Evolutionary conservation across 441 rosid species (phyloP).

Genomic region (Sinapis alba): DNA sequence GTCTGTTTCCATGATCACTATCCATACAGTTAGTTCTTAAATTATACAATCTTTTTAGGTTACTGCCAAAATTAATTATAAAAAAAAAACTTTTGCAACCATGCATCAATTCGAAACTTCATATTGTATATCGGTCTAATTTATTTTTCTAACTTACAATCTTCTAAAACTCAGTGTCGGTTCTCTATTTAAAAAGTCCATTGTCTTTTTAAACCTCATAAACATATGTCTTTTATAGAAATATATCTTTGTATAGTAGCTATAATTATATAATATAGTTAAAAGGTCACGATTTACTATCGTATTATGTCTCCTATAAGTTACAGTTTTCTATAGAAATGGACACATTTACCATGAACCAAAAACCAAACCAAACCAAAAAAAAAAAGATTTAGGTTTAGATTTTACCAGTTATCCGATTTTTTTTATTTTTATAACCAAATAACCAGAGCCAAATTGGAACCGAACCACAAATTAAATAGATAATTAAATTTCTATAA

Average conservation of each 20-base stretch:
- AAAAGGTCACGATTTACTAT: background rate
- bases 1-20: conserved; percentile 67
- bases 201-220: background rate
- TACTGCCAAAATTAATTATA: background rate
- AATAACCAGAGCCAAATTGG: too few species aligned
- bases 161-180: background rate
- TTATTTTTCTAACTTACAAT: background rate
- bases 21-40: background rate
- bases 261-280: background rate
- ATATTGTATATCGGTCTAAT: background rate
- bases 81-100: background rate
- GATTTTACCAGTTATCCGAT: too few species aligned
- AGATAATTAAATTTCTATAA: too few species aligned
- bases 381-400: too few species aligned
- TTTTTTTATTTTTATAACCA: too few species aligned
- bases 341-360: too few species aligned
- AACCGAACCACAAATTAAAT: too few species aligned
- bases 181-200: background rate
- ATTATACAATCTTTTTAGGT: background rate
- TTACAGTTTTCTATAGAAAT: background rate
- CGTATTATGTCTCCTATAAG: background rate
- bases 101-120: background rate
- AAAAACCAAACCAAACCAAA: too few species aligned
- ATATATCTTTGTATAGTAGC: background rate
- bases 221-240: background rate